Evolutionary conservation across 2,329 filamentous ascomycete genomes (phyloP).

Genomic region (Gnomoniopsis sp.): DNA sequence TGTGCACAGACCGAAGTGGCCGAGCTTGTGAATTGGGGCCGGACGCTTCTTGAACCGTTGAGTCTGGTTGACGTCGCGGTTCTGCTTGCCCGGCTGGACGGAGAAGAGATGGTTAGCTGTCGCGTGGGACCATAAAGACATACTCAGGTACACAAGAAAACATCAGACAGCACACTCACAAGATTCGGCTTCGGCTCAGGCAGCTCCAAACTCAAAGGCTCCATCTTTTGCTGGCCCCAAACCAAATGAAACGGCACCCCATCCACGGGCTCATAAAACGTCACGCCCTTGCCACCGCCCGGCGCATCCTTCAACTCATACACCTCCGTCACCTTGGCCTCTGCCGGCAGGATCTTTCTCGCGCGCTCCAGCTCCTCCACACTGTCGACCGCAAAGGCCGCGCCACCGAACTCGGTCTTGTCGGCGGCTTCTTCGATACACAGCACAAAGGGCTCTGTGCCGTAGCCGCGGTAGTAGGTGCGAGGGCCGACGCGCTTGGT

Average conservation of each 20-base stretch:
- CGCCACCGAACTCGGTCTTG: conserved; percentile 52
- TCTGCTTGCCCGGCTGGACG: conserved; percentile 9
- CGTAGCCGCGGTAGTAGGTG: conserved; percentile 60
- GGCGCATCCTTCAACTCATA: conserved; percentile 48
- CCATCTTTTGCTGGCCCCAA: conserved; percentile 44
- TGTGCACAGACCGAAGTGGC: conserved; percentile 52
- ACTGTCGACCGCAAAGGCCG: conserved; percentile 55
- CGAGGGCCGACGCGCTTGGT: conserved; percentile 35
- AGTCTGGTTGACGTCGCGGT: conserved; percentile 41
- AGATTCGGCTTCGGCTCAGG: conserved; percentile 44
- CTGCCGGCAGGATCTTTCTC: conserved; percentile 41
- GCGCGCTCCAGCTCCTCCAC: conserved; percentile 53
- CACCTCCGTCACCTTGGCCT: conserved; percentile 44
- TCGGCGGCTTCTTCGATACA: conserved; percentile 46
- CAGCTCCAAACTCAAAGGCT: conserved; percentile 34
- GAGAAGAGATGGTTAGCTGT: no score
- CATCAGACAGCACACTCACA: conserved; percentile 2
- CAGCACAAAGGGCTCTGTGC: conserved; percentile 56
- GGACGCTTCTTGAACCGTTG: conserved; percentile 48
- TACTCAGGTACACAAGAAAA: no score
- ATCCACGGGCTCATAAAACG: conserved; percentile 50
- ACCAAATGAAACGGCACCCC: conserved; percentile 57
- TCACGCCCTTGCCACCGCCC: conserved; percentile 49
- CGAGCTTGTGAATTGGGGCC: conserved; percentile 49
- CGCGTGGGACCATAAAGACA: no score